Conservation (phyloP, 176 grass and related monocot species). For the Triticum dicoccoides region DNA sequence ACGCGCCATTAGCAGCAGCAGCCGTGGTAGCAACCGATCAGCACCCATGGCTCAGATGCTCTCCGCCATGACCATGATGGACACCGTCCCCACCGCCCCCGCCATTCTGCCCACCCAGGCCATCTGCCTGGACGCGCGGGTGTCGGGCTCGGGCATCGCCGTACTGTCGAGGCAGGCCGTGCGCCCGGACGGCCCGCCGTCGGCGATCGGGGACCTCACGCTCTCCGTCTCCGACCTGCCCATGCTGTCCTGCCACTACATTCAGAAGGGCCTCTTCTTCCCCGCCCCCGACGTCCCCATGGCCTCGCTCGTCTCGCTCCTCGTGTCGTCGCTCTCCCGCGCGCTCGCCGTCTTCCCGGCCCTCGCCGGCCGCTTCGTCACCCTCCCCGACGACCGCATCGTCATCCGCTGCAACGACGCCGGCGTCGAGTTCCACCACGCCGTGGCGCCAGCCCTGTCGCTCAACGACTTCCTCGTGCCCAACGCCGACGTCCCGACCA, state of each 20-base stretch:
- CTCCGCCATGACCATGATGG: slow-evolving; percentile 44
- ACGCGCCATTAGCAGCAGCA: slow-evolving; percentile 2
- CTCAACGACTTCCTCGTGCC: slow-evolving; percentile 53
- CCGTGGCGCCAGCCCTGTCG: slow-evolving; percentile 40
- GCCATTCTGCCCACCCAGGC: slow-evolving; percentile 37
- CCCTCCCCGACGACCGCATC: slow-evolving; percentile 58
- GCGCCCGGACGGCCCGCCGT: slow-evolving; percentile 41
- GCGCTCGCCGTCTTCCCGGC: slow-evolving; percentile 56
- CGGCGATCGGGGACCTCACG: slow-evolving; percentile 55
- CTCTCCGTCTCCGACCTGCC: slow-evolving; percentile 93
- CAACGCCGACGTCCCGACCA: slow-evolving; percentile 61
- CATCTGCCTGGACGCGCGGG: slow-evolving; percentile 37
- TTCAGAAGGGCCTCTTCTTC: slow-evolving; percentile 97
- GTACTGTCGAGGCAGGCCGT: slow-evolving; percentile 64
- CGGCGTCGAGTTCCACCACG: slow-evolving; percentile 72
- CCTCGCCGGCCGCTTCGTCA: slow-evolving; percentile 76
- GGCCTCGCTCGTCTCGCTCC: slow-evolving; percentile 50
- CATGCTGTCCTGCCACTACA: slow-evolving; percentile 99
- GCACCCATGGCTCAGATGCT: slow-evolving; percentile 55
- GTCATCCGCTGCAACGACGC: slow-evolving; percentile 80
- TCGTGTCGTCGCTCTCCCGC: slow-evolving; percentile 62
- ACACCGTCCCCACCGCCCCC: slow-evolving; percentile 32
- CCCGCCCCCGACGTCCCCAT: slow-evolving; percentile 54
- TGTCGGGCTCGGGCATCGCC: slow-evolving; percentile 44
- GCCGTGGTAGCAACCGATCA: background rate